Evolutionary conservation across 108 stramenopile genomes (phyloP).

Genomic region (Cyclotella sp.): DNA sequence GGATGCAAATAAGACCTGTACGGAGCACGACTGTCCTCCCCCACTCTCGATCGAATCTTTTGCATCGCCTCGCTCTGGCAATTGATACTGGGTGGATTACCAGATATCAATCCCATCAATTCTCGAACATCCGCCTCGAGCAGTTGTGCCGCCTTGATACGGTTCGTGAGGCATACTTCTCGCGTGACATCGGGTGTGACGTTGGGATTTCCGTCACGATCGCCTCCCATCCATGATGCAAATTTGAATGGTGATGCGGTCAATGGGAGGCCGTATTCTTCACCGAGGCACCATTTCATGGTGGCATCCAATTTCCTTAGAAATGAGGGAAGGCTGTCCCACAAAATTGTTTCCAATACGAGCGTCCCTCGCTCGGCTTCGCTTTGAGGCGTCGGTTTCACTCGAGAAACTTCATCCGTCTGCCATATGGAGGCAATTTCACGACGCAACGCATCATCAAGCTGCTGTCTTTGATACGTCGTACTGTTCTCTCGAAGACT

Average conservation of each 20-base stretch:
- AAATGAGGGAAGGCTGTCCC: slow-evolving; percentile 91
- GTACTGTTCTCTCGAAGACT: slow-evolving; percentile 48
- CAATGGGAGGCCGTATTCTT: slow-evolving; percentile 72
- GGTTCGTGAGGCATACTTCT: slow-evolving; percentile 81
- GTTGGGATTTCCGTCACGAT: slow-evolving; percentile 98
- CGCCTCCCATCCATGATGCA: slow-evolving; percentile 99
- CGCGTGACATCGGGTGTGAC: slow-evolving; percentile 93
- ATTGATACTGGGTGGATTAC: slow-evolving; percentile 40
- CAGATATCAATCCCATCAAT: slow-evolving; percentile 64
- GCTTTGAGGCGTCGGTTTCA: slow-evolving; percentile 91
- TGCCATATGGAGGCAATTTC: slow-evolving; percentile 87
- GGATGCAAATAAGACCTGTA: slow-evolving; percentile 71
- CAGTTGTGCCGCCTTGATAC: slow-evolving; percentile 86
- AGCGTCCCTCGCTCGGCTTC: slow-evolving; percentile 94
- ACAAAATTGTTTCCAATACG: slow-evolving; percentile 94
- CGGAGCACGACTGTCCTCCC: slow-evolving; percentile 66
- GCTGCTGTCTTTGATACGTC: slow-evolving; percentile 54
- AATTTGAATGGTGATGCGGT: slow-evolving; percentile 87
- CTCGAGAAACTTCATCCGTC: slow-evolving; percentile 89
- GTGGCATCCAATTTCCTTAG: slow-evolving; percentile 91
- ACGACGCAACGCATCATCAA: slow-evolving; percentile 70
- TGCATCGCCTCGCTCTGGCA: slow-evolving; percentile 35
- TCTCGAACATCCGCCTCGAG: slow-evolving; percentile 73
- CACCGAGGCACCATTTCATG: slow-evolving; percentile 62
- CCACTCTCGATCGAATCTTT: slow-evolving; percentile 59